Base-by-base conservation (phyloP, 768 basidiomycete species). In the Cystobasidium tubakii region DNA sequence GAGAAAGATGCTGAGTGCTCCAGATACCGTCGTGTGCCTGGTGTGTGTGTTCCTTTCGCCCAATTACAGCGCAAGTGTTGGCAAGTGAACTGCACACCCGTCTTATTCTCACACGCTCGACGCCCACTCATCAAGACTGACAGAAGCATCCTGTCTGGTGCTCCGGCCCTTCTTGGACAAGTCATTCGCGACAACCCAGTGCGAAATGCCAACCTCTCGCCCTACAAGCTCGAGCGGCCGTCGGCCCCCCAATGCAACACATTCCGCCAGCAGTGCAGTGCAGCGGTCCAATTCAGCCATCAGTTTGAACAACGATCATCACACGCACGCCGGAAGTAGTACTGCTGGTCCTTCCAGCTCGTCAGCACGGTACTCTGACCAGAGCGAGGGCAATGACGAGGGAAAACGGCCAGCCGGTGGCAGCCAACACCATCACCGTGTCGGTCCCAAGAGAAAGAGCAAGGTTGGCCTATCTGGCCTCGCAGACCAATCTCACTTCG, bases 401-500 rank as follows among this genome's bases (percentile, higher is more conserved):
- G 34, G 23, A 13, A 65, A 27, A 36, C 34, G 27, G 2, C 3
- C 63, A 29, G 62, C 62, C n/a, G 62, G 62, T 21, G 15, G 39
- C 10, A 33, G 31, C 25, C 33, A 34, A 9, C 63, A 65, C 43
- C 17, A n/a, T 6, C 25, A n/a, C 13, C 34, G 39, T 36, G 36
- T 71, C 3, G 69, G 69, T 9, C 69, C 69, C 7, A 71, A 71
- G 29, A 55, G 69, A 34, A 71, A 60, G 55, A 71, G 69, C 55
- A 55, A 60, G 42, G 54, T 71, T 31, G 69, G 69, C 15, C 60
- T 71, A 1, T 25, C 53, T 23, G 34, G 55, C 27, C 25, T 69
- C 12, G 36, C 63, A 46, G 42, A 67, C 44, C 66, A 67, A 15
- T 27, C 23, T 17, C 66, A 50, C 44, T 43, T 43, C 34, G 46